Percentiles rank a stretch among this genome's conserved stretches.
Evolutionary conservation across 306 rosid species (phyloP).

Genomic region (Quillaja saponaria): DNA sequence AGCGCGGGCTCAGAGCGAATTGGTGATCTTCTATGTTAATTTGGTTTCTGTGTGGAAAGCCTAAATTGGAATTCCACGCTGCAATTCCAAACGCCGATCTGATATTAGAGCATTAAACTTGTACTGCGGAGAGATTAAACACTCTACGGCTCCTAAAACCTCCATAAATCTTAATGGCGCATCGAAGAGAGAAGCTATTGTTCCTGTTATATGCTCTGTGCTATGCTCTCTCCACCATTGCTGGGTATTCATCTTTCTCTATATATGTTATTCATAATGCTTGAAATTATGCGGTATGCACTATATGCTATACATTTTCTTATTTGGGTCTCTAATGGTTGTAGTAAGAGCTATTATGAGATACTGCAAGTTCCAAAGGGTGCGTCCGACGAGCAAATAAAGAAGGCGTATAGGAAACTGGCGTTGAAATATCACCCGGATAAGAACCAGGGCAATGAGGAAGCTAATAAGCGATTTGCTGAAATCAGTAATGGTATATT

Average conservation of each 20-base stretch:
- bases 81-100: slow-evolving; percentile 9
- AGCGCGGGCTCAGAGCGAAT: neutral
- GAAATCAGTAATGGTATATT: slow-evolving; percentile 80
- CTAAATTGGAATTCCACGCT: slow-evolving; percentile 13
- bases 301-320: neutral
- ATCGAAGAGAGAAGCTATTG: slow-evolving; percentile 49
- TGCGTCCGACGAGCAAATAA: slow-evolving; percentile 93
- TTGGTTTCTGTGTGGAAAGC: slow-evolving; percentile 17
- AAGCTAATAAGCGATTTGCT: slow-evolving; percentile 77
- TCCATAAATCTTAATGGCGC: slow-evolving; percentile 54
- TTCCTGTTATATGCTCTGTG: slow-evolving; percentile 60
- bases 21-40: neutral
- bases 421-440: slow-evolving; percentile 98
- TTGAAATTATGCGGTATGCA: neutral
- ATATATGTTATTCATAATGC: neutral
- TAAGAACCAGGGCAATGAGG: slow-evolving; percentile 94
- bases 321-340: neutral
- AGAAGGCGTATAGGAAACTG: slow-evolving; percentile 90
- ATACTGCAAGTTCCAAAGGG: slow-evolving; percentile 78
- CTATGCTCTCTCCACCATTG: slow-evolving; percentile 66
- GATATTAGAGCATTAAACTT: slow-evolving; percentile 22
- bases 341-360: slow-evolving; percentile 85
- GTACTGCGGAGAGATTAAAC: slow-evolving; percentile 38
- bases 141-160: slow-evolving; percentile 26
- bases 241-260: slow-evolving; percentile 41